Percentiles rank a stretch among this genome's conserved stretches.
These are phyloP conservation scores for Wickerhamomyces pijperi DNA, from an alignment of 805 yeast genomes.

Conservation along the genomic window DNA sequence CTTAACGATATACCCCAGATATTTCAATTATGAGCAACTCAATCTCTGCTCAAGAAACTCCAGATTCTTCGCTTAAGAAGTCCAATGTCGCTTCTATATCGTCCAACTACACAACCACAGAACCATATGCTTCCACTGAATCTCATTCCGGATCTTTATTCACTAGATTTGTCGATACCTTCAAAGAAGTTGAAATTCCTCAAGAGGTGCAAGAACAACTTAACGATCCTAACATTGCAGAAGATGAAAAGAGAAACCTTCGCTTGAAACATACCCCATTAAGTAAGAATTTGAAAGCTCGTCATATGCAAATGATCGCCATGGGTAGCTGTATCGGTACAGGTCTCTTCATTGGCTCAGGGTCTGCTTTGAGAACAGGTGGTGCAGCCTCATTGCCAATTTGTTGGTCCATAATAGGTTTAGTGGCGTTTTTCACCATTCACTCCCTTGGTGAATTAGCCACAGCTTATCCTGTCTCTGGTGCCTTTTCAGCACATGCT, in stretches of 20 bases:
- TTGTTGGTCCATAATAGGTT: constrained; percentile 41
- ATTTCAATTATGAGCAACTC: too few relatives aligned
- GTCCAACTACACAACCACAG: not conserved
- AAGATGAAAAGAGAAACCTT: constrained; percentile 30
- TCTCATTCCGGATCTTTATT: not conserved
- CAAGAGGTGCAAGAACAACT: constrained; percentile 26
- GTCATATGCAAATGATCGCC: constrained; percentile 59
- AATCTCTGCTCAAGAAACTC: too few relatives aligned
- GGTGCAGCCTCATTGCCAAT: constrained; percentile 58
- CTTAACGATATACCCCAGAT: too few relatives aligned
- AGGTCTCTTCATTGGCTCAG: constrained; percentile 59
- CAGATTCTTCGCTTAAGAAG: too few relatives aligned
- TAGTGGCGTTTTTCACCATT: constrained; percentile 46
- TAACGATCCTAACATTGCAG: constrained; percentile 21
- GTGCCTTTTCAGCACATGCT: constrained; percentile 54
- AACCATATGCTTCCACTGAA: not conserved
- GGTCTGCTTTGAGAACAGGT: constrained; percentile 43
- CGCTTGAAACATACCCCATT: constrained; percentile 46
- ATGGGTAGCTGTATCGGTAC: constrained; percentile 63
- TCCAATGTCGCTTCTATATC: too few relatives aligned
- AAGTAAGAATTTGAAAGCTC: constrained; percentile 37
- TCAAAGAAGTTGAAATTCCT: constrained; percentile 23
- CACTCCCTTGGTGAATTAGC: constrained; percentile 55
- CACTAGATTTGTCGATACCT: constrained; percentile 9
- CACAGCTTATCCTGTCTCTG: constrained; percentile 50